These are phyloP conservation scores for Russula sp. DNA, from an alignment of 768 basidiomycete genomes.

Conservation along the genomic window DNA sequence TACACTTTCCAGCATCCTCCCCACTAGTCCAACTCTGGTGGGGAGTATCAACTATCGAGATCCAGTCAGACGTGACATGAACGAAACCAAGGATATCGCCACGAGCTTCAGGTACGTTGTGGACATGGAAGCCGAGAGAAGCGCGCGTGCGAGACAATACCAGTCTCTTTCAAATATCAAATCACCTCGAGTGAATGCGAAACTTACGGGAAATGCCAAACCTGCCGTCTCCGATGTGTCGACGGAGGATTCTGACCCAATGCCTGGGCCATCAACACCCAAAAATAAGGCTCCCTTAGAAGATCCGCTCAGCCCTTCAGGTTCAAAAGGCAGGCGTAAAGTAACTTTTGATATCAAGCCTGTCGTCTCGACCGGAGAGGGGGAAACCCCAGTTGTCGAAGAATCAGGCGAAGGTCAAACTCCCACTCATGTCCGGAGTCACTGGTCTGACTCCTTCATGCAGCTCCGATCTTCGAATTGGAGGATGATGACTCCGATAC, in stretches of 20 bases:
- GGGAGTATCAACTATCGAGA: constrained; percentile 25
- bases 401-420: constrained; percentile 35
- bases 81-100: constrained; percentile 40
- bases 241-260: not conserved
- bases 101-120: constrained; percentile 44
- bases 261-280: constrained; percentile 11
- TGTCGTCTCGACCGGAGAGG: constrained; percentile 38
- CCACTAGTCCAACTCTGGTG: constrained; percentile 14
- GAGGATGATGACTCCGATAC: constrained; percentile 47
- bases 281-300: constrained; percentile 4
- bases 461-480: constrained; percentile 62
- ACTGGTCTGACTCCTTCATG: constrained; percentile 27
- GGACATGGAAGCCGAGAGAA: constrained; percentile 37
- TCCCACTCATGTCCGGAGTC: constrained; percentile 6
- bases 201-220: constrained; percentile 17
- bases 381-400: constrained; percentile 21
- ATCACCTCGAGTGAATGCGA: constrained; percentile 10
- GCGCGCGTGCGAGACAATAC: constrained; percentile 13
- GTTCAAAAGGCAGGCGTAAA: constrained; percentile 52
- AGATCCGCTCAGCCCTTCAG: constrained; percentile 16
- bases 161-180: constrained; percentile 12
- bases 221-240: not conserved
- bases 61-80: constrained; percentile 45
- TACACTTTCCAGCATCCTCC: constrained; percentile 8
- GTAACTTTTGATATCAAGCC: constrained; percentile 70